phyloP scores from a whole-genome alignment of 2,329 filamentous ascomycete species.

The Ceratocystis huliohia region DNA sequence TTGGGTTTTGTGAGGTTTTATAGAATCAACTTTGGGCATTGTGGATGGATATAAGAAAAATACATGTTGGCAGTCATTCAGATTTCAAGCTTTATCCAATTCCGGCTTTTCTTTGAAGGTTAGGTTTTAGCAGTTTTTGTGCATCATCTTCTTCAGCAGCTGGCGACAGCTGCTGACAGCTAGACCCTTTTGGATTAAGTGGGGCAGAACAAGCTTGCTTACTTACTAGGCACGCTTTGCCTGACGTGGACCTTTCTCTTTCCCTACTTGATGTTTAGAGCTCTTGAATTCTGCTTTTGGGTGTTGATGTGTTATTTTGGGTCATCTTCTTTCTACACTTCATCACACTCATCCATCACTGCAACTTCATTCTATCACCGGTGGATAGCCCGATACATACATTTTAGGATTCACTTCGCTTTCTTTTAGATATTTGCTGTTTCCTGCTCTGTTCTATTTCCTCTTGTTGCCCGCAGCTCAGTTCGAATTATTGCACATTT shows the following conservation, averaged over 20 bases:
- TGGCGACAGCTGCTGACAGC: not conserved
- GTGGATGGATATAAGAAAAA: no score
- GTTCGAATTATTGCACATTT: not conserved
- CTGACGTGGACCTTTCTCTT: slow-evolving; percentile 31
- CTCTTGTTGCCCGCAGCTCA: not conserved
- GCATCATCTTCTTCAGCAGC: not conserved
- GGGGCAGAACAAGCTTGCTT: slow-evolving; percentile 10
- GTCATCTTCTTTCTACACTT: not conserved
- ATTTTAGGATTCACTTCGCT: not conserved
- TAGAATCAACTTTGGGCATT: no score
- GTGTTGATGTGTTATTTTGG: not conserved
- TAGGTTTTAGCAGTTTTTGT: not conserved
- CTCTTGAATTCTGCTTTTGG: not conserved
- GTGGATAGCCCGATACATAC: not conserved
- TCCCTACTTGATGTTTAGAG: not conserved
- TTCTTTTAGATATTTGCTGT: not conserved
- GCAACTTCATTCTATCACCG: not conserved
- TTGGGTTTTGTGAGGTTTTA: no score
- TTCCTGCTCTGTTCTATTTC: not conserved
- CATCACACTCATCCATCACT: not conserved
- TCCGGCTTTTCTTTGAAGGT: not conserved
- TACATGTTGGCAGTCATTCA: no score
- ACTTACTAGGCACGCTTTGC: slow-evolving; percentile 30
- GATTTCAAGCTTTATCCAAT: not conserved
- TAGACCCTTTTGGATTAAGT: not conserved